phyloP scores from a whole-genome alignment of 139 green algal genomes.

The Marvania coccoides region DNA sequence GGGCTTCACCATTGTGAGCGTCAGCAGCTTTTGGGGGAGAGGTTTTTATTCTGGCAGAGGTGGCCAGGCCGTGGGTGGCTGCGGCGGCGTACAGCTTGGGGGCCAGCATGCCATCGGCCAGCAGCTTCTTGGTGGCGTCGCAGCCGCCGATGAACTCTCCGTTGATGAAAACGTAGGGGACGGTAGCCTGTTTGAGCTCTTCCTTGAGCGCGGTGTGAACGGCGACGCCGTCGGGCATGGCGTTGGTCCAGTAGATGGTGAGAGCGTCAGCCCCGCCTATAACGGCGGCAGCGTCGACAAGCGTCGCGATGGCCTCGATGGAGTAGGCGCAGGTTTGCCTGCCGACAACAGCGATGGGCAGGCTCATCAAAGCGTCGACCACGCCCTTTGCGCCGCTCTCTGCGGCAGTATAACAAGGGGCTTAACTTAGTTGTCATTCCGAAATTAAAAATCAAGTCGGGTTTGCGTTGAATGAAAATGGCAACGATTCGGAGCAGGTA shows the following conservation, averaged over 20 bases:
- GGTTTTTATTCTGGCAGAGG: too few relatives aligned
- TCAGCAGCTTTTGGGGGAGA: neutral
- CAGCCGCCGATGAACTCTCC: conserved; percentile 12
- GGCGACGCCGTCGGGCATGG: neutral
- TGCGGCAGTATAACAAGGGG: neutral
- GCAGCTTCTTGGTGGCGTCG: conserved; percentile 5
- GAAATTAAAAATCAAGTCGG: too few relatives aligned
- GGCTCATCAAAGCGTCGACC: neutral
- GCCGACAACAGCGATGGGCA: conserved; percentile 1
- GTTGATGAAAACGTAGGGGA: conserved; percentile 10
- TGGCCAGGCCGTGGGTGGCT: neutral
- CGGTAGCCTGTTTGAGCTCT: neutral
- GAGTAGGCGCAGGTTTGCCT: neutral
- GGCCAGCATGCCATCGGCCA: neutral
- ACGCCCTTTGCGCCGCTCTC: neutral
- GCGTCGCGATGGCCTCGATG: conserved; percentile 1
- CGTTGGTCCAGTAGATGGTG: neutral
- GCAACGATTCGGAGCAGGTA: too few relatives aligned
- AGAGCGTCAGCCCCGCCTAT: neutral
- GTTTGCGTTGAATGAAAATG: too few relatives aligned
- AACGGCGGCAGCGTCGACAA: neutral
- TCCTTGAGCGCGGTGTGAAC: conserved; percentile 4
- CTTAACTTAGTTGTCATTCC: too few relatives aligned
- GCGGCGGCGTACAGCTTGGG: neutral
- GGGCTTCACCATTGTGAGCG: neutral